A percentile compares a stretch with the other conserved stretches of the same genome.
phyloP scores from a whole-genome alignment of 495 filamentous ascomycete genomes.

The Tricharina praecox region DNA sequence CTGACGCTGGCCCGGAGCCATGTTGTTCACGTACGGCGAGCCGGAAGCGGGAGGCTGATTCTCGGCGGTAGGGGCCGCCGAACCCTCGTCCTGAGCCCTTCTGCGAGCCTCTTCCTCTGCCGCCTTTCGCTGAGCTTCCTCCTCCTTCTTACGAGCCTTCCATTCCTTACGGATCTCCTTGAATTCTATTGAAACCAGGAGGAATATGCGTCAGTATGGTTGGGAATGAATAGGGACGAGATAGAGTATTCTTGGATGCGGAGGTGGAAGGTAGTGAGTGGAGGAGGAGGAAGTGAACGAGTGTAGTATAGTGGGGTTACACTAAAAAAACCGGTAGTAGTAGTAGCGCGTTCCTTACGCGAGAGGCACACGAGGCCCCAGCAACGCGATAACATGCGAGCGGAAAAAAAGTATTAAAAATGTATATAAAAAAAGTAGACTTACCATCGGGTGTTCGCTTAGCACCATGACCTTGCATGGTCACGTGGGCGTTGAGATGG shows the following conservation, averaged over 20 bases:
- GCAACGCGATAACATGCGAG: conserved; percentile 1
- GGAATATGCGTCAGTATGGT: too few relatives aligned
- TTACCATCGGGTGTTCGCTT: conserved; percentile 95
- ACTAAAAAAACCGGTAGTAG: too few relatives aligned
- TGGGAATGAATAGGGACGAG: too few relatives aligned
- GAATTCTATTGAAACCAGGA: conserved; percentile 80
- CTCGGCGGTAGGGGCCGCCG: conserved; percentile 8
- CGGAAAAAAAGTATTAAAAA: background rate
- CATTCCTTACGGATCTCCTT: conserved; percentile 98
- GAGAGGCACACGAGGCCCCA: background rate
- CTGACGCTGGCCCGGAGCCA: conserved; percentile 18
- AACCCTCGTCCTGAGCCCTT: conserved; percentile 13
- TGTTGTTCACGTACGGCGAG: conserved; percentile 14
- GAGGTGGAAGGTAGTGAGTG: too few relatives aligned
- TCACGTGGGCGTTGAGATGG: conserved; percentile 91
- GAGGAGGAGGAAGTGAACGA: too few relatives aligned
- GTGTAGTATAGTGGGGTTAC: background rate
- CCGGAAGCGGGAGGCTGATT: conserved; percentile 12
- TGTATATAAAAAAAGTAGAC: conserved; percentile 1
- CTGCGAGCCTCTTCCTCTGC: conserved; percentile 47
- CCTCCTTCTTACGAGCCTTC: conserved; percentile 99
- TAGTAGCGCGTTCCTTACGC: conserved; percentile 3
- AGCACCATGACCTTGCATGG: conserved; percentile 85
- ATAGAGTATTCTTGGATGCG: too few relatives aligned
- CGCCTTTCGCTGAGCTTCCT: conserved; percentile 74